Evolutionary conservation across 129 eudicot species (phyloP).

Genomic region (Centaurea solstitialis): DNA sequence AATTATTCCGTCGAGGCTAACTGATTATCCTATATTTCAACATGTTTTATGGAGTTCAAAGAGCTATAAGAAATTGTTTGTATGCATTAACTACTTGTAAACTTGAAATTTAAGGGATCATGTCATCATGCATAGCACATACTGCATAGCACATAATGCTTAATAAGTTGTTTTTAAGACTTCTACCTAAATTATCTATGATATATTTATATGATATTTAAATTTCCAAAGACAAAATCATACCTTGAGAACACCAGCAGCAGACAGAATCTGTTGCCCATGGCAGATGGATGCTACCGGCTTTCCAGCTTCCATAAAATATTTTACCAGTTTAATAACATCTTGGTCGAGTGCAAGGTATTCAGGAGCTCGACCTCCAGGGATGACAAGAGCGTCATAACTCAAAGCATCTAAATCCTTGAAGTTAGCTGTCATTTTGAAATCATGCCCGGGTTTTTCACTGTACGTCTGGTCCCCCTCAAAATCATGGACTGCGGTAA

Average conservation of each 20-base stretch:
- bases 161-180: neutral
- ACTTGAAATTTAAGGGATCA: too few relatives aligned
- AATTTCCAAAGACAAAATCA: neutral
- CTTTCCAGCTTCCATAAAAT: conserved; percentile 80
- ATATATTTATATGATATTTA: neutral
- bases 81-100: too few relatives aligned
- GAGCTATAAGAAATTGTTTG: neutral
- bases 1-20: neutral
- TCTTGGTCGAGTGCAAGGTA: conserved; percentile 68
- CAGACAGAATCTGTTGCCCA: conserved; percentile 93
- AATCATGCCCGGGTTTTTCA: conserved; percentile 89
- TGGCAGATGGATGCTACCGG: conserved; percentile 98
- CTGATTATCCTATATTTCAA: too few relatives aligned
- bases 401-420: conserved; percentile 58
- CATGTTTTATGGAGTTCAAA: neutral
- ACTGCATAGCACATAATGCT: neutral
- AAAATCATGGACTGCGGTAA: conserved; percentile 90
- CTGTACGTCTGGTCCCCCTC: conserved; percentile 98
- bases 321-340: conserved; percentile 62
- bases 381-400: conserved; percentile 92
- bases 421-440: conserved; percentile 65
- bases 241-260: conserved; percentile 98
- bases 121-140: too few relatives aligned
- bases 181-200: neutral
- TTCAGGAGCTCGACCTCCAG: conserved; percentile 99